phyloP scores from a whole-genome alignment of 352 stramenopile genomes.

The Pythium biforme region DNA sequence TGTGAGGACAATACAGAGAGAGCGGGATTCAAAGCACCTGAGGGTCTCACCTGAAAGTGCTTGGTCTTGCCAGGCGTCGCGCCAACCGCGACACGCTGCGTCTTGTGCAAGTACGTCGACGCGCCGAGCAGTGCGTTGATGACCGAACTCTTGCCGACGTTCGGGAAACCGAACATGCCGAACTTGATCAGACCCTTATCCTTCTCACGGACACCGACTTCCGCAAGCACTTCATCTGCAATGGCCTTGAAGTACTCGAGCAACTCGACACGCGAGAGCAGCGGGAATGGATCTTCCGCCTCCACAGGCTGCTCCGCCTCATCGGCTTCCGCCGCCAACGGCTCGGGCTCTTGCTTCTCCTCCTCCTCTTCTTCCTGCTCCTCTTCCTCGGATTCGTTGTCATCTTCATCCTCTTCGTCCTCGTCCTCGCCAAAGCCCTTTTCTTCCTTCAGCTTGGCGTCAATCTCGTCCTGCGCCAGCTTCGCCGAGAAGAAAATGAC shows the following conservation, averaged over 20 bases:
- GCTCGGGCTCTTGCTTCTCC: constrained; percentile 3
- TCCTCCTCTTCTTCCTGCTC: neutral
- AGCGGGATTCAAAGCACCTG: neutral
- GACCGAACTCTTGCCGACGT: constrained; percentile 99
- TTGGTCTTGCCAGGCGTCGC: constrained; percentile 99
- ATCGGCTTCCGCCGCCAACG: neutral
- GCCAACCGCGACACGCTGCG: constrained; percentile 95
- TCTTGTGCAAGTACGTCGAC: constrained; percentile 94
- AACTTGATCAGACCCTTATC: constrained; percentile 89
- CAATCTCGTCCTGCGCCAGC: constrained; percentile 90
- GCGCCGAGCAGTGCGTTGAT: constrained; percentile 99
- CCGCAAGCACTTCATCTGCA: constrained; percentile 49
- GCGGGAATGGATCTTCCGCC: constrained; percentile 41
- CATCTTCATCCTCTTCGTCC: constrained; percentile 34
- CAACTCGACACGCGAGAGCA: constrained; percentile 75
- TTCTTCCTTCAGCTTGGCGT: constrained; percentile 70
- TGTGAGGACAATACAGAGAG: neutral
- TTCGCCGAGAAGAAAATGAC: constrained; percentile 99
- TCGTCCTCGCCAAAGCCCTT: constrained; percentile 37
- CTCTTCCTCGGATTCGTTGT: constrained; percentile 17
- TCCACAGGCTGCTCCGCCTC: constrained; percentile 21
- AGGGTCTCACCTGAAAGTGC: constrained; percentile 94
- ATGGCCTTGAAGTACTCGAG: constrained; percentile 67
- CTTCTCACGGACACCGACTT: constrained; percentile 69
- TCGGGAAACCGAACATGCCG: constrained; percentile 99